Percentiles rank a stretch among this genome's conserved stretches.
These are phyloP conservation scores for Biancaea sappan DNA, from an alignment of 306 rosid genomes.

Conservation along the genomic window DNA sequence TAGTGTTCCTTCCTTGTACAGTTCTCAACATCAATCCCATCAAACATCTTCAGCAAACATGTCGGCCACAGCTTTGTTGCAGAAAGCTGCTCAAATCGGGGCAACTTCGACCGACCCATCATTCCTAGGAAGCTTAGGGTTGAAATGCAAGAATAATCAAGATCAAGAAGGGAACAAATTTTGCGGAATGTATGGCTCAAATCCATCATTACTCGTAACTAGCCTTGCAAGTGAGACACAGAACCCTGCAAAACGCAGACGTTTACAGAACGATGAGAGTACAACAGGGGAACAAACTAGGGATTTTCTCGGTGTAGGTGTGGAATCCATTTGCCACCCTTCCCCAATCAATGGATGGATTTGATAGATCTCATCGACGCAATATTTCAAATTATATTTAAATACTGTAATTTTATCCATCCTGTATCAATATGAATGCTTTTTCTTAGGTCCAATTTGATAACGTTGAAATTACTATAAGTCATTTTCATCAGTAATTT, in stretches of 20 bases:
- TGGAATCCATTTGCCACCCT: slow-evolving; percentile 67
- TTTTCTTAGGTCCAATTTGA: too few species aligned
- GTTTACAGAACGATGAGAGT: slow-evolving; percentile 46
- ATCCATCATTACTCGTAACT: slow-evolving; percentile 31
- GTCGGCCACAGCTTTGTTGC: slow-evolving; percentile 94
- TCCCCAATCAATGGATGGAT: slow-evolving; percentile 78
- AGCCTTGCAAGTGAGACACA: slow-evolving; percentile 45
- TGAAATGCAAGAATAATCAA: slow-evolving; percentile 47
- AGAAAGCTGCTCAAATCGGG: slow-evolving; percentile 85
- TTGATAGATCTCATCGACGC: slow-evolving; percentile 37
- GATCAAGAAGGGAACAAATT: slow-evolving; percentile 54
- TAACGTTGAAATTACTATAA: too few species aligned
- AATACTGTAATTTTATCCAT: too few species aligned
- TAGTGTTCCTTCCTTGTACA: slow-evolving; percentile 72
- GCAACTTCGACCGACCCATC: slow-evolving; percentile 63
- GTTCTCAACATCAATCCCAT: slow-evolving; percentile 52
- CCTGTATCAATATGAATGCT: too few species aligned
- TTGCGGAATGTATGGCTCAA: slow-evolving; percentile 51
- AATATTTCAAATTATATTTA: background rate
- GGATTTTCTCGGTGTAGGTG: slow-evolving; percentile 90
- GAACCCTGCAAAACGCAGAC: slow-evolving; percentile 70
- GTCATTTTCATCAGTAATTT: too few species aligned
- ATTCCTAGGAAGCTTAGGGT: slow-evolving; percentile 59
- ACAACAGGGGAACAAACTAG: slow-evolving; percentile 66
- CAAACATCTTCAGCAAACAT: slow-evolving; percentile 56